Base-by-base conservation (phyloP, 164 flowering plant genomes). In the Magnolia changhungtana region DNA sequence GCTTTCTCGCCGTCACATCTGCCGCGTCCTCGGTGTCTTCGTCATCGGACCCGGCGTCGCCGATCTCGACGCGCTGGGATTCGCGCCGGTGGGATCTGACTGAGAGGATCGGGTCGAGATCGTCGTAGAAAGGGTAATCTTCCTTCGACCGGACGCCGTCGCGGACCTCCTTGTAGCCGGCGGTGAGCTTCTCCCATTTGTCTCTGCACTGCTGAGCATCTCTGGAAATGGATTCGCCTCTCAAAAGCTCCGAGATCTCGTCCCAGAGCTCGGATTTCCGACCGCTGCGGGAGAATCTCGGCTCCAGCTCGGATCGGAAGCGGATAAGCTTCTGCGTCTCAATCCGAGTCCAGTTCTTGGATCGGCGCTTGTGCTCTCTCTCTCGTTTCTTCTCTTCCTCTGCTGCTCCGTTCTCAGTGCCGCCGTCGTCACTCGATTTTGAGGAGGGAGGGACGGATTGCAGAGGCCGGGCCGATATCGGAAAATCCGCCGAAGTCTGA, bases 251-350 rank as follows among this genome's bases (percentile, higher is more conserved):
- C 24, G 75, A 61, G 27, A 73, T 73, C 75, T 73, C 75, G 55
- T 73, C 75, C 75, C 75, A 73, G 7, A 73, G 75, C 65, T 73
- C 75, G 19, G 75, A 73, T 18, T 73, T 73, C 75, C 75, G 50
- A 1, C 75, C 75, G 21, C 23, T n/a, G 13, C 68, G 29, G 9
- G 29, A 61, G 31, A 73, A 73, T 50, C 75, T 61, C 19, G 75
- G 55, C 23, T 73, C 67, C 75, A 73, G 61, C 27, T 73, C 75
- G 20, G 75, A 73, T 63, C 75, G 63, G 23, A 73, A 24, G 16
- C 68, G 63, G 63, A 73, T 73, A 20, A 73, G 68, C 55, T 61
- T 73, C 51, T 27, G 14, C 13, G 75, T 73, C 51, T 73, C 75
- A 14, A 63, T 63, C 14, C 75, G 68, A 7, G 75, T 73, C 75